These are phyloP conservation scores for Dacryopinax primogenitus DNA, from an alignment of 768 basidiomycete genomes.

Conservation along the genomic window DNA sequence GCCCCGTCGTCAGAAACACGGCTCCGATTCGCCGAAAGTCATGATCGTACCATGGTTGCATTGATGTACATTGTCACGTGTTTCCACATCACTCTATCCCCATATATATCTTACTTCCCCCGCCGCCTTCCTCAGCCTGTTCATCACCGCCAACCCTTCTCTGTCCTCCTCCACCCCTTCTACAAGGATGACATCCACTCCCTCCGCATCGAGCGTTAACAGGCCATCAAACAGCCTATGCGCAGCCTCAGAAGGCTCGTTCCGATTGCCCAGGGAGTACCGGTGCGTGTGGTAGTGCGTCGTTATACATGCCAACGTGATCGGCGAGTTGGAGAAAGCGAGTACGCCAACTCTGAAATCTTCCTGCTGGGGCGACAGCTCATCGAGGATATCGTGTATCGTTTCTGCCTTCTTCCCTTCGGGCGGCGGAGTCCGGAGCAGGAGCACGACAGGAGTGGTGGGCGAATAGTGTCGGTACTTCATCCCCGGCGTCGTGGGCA, in stretches of 20 bases:
- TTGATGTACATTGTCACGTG: too few species aligned
- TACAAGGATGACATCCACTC: conserved; percentile 70
- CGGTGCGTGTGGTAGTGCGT: conserved; percentile 12
- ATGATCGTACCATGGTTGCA: too few species aligned
- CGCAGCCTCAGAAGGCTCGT: conserved; percentile 39
- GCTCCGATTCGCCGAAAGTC: too few species aligned
- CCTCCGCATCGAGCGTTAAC: conserved; percentile 59
- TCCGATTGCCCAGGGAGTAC: conserved; percentile 22
- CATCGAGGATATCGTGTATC: conserved; percentile 6
- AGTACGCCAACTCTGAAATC: conserved; percentile 51
- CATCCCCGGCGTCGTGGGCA: conserved; percentile 95
- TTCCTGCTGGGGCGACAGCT: not conserved
- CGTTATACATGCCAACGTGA: conserved; percentile 27
- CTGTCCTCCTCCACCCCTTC: conserved; percentile 70
- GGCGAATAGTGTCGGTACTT: conserved; percentile 98
- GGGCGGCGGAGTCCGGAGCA: conserved; percentile 41
- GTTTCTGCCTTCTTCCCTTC: conserved; percentile 5
- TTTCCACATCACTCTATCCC: too few species aligned
- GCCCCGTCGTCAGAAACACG: too few species aligned
- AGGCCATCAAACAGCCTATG: conserved; percentile 79
- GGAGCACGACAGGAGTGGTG: conserved; percentile 66
- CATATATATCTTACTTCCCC: conserved; percentile 36
- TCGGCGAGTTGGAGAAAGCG: conserved; percentile 44
- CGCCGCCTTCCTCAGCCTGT: conserved; percentile 82
- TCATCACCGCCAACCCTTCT: conserved; percentile 90